A percentile compares a stretch with the other conserved stretches of the same genome.
Evolutionary conservation across 202 grass and related monocot genomes (phyloP).

Genomic region (Alloteropsis angusta): DNA sequence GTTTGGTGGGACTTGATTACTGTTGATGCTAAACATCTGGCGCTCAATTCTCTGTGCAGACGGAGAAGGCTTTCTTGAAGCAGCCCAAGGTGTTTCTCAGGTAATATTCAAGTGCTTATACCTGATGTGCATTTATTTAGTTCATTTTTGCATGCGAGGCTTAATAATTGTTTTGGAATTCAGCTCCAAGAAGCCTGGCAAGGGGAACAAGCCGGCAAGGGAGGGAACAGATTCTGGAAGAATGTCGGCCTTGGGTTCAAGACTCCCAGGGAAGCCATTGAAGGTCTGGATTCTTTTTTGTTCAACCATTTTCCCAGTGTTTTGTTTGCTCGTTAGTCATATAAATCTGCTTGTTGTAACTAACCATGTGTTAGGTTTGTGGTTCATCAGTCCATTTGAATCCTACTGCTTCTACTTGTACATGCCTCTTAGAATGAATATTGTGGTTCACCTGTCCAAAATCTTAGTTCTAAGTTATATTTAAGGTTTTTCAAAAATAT

Average conservation of each 20-base stretch:
- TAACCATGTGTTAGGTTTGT: background rate
- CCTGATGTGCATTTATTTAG: background rate
- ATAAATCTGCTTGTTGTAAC: background rate
- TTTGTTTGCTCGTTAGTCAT: background rate
- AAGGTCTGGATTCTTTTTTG: constrained; percentile 28
- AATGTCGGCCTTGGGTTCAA: constrained; percentile 71
- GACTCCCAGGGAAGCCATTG: constrained; percentile 60
- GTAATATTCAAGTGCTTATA: constrained; percentile 17
- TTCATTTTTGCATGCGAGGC: background rate
- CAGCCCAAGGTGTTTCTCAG: constrained; percentile 81
- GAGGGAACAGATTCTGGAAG: constrained; percentile 67
- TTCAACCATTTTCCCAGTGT: background rate
- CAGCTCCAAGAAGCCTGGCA: constrained; percentile 53
- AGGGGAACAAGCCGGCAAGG: constrained; percentile 76
- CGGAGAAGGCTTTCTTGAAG: constrained; percentile 68
- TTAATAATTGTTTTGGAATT: background rate
- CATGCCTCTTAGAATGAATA: background rate
- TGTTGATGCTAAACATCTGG: background rate
- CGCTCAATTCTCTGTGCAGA: constrained; percentile 37
- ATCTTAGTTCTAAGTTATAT: background rate
- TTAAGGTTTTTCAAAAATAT: no score
- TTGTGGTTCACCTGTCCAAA: background rate
- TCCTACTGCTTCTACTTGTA: background rate
- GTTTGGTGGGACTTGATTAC: background rate
- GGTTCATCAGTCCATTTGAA: background rate